phyloP scores from a whole-genome alignment of 129 eudicot genomes.

The Lactuca saligna region DNA sequence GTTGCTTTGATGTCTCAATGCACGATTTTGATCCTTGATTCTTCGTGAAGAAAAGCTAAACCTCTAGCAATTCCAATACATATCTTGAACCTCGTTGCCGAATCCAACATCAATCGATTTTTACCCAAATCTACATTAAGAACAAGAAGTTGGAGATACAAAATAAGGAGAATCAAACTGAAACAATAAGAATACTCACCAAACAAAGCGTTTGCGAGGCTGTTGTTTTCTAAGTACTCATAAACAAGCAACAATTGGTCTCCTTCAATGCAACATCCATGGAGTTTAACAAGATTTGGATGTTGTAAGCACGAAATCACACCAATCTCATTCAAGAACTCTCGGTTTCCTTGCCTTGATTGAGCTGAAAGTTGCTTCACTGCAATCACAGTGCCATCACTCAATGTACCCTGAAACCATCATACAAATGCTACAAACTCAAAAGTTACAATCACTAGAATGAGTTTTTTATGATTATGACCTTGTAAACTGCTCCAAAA shows the following conservation, averaged over 20 bases:
- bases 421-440: constrained; percentile 7
- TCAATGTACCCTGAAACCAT: constrained; percentile 59
- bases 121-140: constrained; percentile 32
- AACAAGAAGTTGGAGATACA: not conserved
- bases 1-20: constrained; percentile 90
- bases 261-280: constrained; percentile 84
- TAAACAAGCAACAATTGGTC: constrained; percentile 74
- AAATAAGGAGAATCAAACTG: not conserved
- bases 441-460: constrained; percentile 6
- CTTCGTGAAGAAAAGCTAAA: constrained; percentile 82
- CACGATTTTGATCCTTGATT: constrained; percentile 72
- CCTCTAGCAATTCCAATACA: constrained; percentile 80
- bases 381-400: constrained; percentile 67
- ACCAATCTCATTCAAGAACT: constrained; percentile 82
- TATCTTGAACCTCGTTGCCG: constrained; percentile 76
- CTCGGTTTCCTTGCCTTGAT: constrained; percentile 85
- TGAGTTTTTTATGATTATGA: constrained; percentile 14
- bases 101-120: constrained; percentile 51
- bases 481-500: constrained; percentile 87
- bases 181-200: constrained; percentile 38
- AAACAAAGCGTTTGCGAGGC: constrained; percentile 79
- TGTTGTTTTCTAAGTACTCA: constrained; percentile 80
- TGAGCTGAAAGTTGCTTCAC: constrained; percentile 79
- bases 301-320: constrained; percentile 89
- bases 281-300: constrained; percentile 85